Evolutionary conservation across 2,329 filamentous ascomycete genomes (phyloP).

Genomic region (Cryoendolithus antarcticus): DNA sequence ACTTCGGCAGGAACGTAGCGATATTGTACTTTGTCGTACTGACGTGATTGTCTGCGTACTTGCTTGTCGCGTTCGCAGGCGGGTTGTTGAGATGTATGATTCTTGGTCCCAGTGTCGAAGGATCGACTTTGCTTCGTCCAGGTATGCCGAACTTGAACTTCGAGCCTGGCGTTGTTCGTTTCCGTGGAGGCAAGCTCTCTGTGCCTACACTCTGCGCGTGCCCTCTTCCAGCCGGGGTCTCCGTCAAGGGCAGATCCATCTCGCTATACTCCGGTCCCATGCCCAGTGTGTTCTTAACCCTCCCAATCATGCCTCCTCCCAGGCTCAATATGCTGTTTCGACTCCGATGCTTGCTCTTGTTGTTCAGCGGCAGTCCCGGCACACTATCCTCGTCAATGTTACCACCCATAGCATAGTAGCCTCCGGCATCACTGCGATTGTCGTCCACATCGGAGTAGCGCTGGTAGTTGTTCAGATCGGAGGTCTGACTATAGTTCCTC

Average conservation of each 20-base stretch:
- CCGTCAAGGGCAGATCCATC: slow-evolving; percentile 93
- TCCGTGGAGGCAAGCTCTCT: slow-evolving; percentile 7
- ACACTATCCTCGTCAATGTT: slow-evolving; percentile 45
- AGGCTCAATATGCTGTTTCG: slow-evolving; percentile 81
- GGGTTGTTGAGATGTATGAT: slow-evolving; percentile 95
- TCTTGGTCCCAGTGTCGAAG: slow-evolving; percentile 78
- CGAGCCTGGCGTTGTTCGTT: slow-evolving; percentile 44
- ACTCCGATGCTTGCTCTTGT: slow-evolving; percentile 38
- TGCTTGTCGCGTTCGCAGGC: slow-evolving; percentile 76
- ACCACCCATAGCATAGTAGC: slow-evolving; percentile 62
- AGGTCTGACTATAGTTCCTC: slow-evolving; percentile 57
- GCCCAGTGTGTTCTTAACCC: slow-evolving; percentile 79
- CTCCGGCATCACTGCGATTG: slow-evolving; percentile 32
- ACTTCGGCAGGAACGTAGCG: slow-evolving; percentile 88
- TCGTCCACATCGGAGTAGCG: slow-evolving; percentile 78
- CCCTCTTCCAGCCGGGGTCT: slow-evolving; percentile 46
- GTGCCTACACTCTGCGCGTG: slow-evolving; percentile 26
- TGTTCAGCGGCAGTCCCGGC: slow-evolving; percentile 39
- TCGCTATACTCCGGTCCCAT: slow-evolving; percentile 84
- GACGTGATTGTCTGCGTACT: slow-evolving; percentile 92
- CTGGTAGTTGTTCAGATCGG: slow-evolving; percentile 76
- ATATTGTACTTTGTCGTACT: slow-evolving; percentile 97
- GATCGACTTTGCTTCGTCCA: slow-evolving; percentile 70
- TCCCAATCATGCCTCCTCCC: slow-evolving; percentile 76
- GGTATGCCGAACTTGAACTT: slow-evolving; percentile 85